Base-by-base conservation (phyloP, 768 basidiomycete species). In the Lyophyllum decastes region DNA sequence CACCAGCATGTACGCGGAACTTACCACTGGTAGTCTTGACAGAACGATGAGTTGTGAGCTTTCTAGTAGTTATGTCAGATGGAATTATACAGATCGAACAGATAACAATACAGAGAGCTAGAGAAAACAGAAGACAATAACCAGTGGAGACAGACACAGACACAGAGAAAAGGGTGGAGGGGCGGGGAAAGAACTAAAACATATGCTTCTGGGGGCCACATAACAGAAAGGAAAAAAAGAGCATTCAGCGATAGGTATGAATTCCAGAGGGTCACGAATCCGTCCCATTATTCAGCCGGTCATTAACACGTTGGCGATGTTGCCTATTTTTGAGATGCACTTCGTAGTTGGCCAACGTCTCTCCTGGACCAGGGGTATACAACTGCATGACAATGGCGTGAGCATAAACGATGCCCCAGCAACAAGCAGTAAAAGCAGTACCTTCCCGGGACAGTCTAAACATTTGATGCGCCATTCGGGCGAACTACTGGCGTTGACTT, bases 381-480 rank as follows among this genome's bases (percentile, higher is more conserved):
- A 97, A 72, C 88, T 95, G 65, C 43, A 55, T 0, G 40, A 4
- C 16, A 10, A 41, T 4, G 30, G 35, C 16, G 16, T 38, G 40
- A 41, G n/a, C 16, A 19, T 10, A 19, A 5, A 7, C n/a, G n/a
- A 49, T 11, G 19, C 38, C 6, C 33, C 7, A 33, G 24, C 24
- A 3, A 9, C 33, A 30, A 46, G n/a, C 5, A 19, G 24, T 24
- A 38, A 26, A 8, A 26, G 27, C 68, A 79, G 25, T 59, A 93
- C 94, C 83, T 95, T 96, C 66, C 94, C 94, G 63, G 94, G 94
- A 72, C 94, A 95, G 70, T 97, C 94, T 62, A 86, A 68, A 70
- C 94, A 97, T 71, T 90, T 94, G 68, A 96, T 82, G 17, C 93
- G 83, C 95, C 95, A 98, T 71, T 96, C 94, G 5, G 84, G 82